Percentiles rank a stretch among this genome's conserved stretches.
Conservation (phyloP, 176 grass and related monocot genomes). For the Neostapfia colusana region DNA sequence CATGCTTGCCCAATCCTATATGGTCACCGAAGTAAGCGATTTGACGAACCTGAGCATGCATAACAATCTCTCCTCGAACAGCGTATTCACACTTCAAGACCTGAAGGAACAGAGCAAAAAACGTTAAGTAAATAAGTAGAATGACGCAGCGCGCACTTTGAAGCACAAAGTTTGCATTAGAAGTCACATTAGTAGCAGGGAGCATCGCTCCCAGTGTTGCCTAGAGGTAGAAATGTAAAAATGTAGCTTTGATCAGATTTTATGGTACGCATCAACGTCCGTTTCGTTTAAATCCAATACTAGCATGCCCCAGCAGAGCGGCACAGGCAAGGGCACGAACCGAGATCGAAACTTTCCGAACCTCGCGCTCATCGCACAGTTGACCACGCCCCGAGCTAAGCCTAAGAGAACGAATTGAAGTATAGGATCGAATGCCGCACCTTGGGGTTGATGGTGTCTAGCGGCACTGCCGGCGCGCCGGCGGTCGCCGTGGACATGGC, state of each 20-base stretch:
- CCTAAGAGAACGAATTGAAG: not conserved
- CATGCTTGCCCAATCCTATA: not conserved
- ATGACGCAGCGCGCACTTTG: not conserved
- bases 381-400: not conserved
- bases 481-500: slow-evolving; percentile 45
- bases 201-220: not conserved
- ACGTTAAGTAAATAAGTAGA: not conserved
- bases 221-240: not conserved
- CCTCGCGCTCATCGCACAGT: not conserved
- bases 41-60: slow-evolving; percentile 73
- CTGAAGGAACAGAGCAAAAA: slow-evolving; percentile 43
- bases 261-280: not conserved
- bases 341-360: not conserved
- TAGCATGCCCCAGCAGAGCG: not conserved
- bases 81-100: slow-evolving; percentile 92
- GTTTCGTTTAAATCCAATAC: not conserved
- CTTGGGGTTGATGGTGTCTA: slow-evolving; percentile 71
- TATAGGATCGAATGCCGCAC: slow-evolving; percentile 6
- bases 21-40: not conserved
- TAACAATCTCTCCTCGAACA: slow-evolving; percentile 89
- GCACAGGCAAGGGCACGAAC: not conserved
- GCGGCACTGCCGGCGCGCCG: slow-evolving; percentile 40
- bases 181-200: not conserved
- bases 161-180: not conserved
- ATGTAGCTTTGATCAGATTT: not conserved